A percentile compares a stretch with the other conserved stretches of the same genome.
Conservation (phyloP, 805 yeast genomes). For the Jamesozyma gamospora region DNA sequence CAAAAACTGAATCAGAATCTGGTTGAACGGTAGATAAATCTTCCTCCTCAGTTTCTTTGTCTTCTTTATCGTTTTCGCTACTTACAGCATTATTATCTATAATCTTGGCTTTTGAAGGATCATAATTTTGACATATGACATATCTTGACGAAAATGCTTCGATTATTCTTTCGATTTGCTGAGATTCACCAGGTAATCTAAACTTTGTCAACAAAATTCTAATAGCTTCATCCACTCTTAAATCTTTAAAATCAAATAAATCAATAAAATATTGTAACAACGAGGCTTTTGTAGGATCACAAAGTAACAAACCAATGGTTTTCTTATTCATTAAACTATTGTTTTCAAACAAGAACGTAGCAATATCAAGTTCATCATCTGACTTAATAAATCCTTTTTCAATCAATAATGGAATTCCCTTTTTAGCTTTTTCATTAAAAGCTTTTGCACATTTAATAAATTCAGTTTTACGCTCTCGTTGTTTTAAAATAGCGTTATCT, state of each 20-base stretch:
- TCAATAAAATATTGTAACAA: conserved; percentile 56
- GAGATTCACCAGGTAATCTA: conserved; percentile 95
- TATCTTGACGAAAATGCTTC: conserved; percentile 79
- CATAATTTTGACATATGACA: conserved; percentile 48
- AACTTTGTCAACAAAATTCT: conserved; percentile 73
- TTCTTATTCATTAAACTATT: conserved; percentile 82
- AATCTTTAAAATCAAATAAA: conserved; percentile 61
- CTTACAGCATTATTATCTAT: conserved; percentile 1
- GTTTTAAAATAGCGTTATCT: conserved; percentile 17
- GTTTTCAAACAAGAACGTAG: conserved; percentile 64
- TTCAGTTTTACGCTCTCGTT: conserved; percentile 49
- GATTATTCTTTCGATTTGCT: conserved; percentile 86
- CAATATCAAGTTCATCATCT: conserved; percentile 51
- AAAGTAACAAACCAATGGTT: conserved; percentile 73
- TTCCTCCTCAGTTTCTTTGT: conserved; percentile 11
- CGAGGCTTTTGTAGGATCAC: conserved; percentile 58
- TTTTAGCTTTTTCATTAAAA: conserved; percentile 71
- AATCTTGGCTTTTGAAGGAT: not conserved
- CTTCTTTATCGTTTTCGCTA: conserved; percentile 10
- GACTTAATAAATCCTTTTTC: conserved; percentile 54
- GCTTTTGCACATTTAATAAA: conserved; percentile 65
- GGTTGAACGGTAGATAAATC: conserved; percentile 48
- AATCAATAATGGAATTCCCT: conserved; percentile 59
- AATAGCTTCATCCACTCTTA: conserved; percentile 88
- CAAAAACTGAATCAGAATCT: conserved; percentile 77